Conservation (phyloP, 2,329 filamentous ascomycete species). For the Fusarium tupiense region DNA sequence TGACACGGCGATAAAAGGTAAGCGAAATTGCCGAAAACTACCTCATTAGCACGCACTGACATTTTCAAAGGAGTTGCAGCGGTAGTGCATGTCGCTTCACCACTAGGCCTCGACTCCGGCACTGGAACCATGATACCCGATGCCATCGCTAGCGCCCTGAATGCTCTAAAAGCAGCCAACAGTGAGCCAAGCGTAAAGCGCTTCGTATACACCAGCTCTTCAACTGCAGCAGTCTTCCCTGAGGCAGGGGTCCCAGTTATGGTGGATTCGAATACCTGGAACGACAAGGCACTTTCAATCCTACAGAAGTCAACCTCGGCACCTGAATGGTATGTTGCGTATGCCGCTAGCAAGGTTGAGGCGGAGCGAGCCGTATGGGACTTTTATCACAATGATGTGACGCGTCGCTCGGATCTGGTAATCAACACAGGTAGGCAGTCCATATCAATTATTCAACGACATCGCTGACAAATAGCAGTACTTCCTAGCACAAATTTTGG, state of each 20-base stretch:
- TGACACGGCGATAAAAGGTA: neutral
- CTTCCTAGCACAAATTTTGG: slow-evolving; percentile 41
- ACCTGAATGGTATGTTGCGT: slow-evolving; percentile 34
- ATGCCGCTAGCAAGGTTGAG: slow-evolving; percentile 50
- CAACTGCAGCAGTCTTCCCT: neutral
- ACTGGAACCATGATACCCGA: neutral
- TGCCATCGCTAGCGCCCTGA: neutral
- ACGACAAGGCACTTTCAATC: slow-evolving; percentile 43
- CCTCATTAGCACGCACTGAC: neutral
- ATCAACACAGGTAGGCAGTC: slow-evolving; percentile 22
- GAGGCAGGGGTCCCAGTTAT: neutral
- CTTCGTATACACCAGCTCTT: neutral
- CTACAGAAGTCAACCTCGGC: neutral
- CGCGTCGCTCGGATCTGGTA: slow-evolving; percentile 36
- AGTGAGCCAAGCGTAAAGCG: neutral
- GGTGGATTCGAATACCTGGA: slow-evolving; percentile 42
- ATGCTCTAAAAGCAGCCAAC: neutral
- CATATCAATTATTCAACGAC: rapidly evolving
- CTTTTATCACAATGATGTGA: slow-evolving; percentile 28
- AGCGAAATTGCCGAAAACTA: rapidly evolving
- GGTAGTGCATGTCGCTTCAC: neutral
- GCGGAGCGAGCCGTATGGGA: slow-evolving; percentile 50
- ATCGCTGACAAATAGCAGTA: slow-evolving; percentile 1
- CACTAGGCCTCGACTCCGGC: neutral
- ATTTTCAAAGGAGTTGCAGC: neutral